Conservation (phyloP, 164 flowering plant genomes). For the Warburgia ugandensis region DNA sequence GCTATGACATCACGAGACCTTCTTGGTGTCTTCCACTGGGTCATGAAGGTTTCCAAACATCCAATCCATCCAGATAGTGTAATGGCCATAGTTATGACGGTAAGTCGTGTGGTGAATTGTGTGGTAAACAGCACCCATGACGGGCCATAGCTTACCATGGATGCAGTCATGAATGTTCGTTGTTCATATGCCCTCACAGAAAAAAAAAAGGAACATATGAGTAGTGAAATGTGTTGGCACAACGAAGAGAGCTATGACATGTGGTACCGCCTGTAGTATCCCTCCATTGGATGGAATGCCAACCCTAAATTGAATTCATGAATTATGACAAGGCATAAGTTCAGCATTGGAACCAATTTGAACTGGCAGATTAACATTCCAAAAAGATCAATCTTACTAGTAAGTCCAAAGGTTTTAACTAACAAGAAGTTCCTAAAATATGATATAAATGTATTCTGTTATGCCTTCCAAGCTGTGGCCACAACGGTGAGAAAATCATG, state of each 20-base stretch:
- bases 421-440: too few relatives aligned
- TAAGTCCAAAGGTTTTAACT: too few relatives aligned
- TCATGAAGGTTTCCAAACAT: constrained; percentile 87
- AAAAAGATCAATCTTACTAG: too few relatives aligned
- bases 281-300: constrained; percentile 98
- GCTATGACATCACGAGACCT: constrained; percentile 26
- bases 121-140: constrained; percentile 98
- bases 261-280: constrained; percentile 85
- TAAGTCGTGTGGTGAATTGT: constrained; percentile 97
- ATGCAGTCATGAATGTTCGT: constrained; percentile 96
- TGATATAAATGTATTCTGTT: too few relatives aligned
- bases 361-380: too few relatives aligned
- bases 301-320: constrained; percentile 52
- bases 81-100: constrained; percentile 91
- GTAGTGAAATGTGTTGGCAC: constrained; percentile 75
- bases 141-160: constrained; percentile 78
- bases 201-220: constrained; percentile 60
- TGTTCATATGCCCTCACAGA: constrained; percentile 86
- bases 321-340: too few relatives aligned
- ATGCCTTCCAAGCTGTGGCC: too few relatives aligned
- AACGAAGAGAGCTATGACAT: constrained; percentile 68
- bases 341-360: too few relatives aligned
- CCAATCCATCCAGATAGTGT: constrained; percentile 96
- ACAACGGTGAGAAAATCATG: too few relatives aligned
- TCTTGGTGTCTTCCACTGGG: constrained; percentile 47